Evolutionary conservation across 1,284 basidiomycete species (phyloP).

Genomic region (Entoloma clypeatum): DNA sequence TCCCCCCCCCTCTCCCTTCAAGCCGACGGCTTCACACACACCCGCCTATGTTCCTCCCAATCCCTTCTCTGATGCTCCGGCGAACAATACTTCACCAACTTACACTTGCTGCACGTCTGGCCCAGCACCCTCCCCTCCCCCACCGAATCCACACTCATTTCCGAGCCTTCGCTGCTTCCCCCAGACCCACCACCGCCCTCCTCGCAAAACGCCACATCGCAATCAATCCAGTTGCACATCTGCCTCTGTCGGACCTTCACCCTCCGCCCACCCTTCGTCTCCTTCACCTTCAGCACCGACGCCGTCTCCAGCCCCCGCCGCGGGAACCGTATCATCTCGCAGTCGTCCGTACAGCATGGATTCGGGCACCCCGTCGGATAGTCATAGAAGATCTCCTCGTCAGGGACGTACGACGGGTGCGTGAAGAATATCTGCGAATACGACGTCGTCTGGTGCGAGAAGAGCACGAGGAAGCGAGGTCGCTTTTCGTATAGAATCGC

Average conservation of each 20-base stretch:
- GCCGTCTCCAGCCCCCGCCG: constrained; percentile 57
- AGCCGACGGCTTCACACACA: constrained; percentile 45
- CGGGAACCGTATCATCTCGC: constrained; percentile 75
- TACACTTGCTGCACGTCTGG: constrained; percentile 68
- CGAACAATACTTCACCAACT: constrained; percentile 70
- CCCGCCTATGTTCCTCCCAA: constrained; percentile 68
- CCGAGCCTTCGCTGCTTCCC: constrained; percentile 46
- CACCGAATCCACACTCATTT: constrained; percentile 37
- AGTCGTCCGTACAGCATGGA: constrained; percentile 71
- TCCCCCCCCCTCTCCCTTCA: constrained; percentile 6
- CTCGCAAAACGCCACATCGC: constrained; percentile 54
- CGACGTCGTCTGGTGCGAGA: constrained; percentile 72
- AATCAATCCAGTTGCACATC: constrained; percentile 80
- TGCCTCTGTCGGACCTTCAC: constrained; percentile 48
- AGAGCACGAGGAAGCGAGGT: constrained; percentile 69
- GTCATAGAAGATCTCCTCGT: constrained; percentile 66
- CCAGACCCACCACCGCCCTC: constrained; percentile 25
- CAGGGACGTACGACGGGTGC: constrained; percentile 62
- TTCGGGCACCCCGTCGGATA: constrained; percentile 74
- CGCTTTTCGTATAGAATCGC: constrained; percentile 69
- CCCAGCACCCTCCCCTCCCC: constrained; percentile 36
- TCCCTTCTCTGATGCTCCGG: constrained; percentile 65
- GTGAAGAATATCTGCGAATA: constrained; percentile 78
- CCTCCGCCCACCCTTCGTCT: constrained; percentile 44
- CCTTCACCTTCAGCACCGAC: constrained; percentile 55